Evolutionary conservation across 2,329 filamentous ascomycete species (phyloP).

Genomic region (Lasiodiplodia citricola): DNA sequence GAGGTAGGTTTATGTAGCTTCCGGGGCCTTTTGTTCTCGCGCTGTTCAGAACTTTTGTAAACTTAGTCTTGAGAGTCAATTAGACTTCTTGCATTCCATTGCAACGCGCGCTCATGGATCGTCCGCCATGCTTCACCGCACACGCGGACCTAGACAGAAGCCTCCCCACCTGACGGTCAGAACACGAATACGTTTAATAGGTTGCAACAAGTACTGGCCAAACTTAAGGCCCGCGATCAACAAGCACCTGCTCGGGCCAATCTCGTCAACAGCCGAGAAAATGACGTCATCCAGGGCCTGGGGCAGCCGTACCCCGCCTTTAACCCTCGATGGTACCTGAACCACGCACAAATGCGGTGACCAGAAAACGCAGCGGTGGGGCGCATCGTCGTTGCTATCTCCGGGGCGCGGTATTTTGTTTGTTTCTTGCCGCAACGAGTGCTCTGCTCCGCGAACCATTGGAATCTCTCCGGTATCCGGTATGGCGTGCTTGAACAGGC

Average conservation of each 20-base stretch:
- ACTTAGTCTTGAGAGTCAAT: too few species aligned
- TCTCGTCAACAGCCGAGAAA: constrained; percentile 8
- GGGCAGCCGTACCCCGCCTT: background rate
- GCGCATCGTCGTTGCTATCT: background rate
- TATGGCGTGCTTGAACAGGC: constrained; percentile 18
- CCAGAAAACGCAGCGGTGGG: background rate
- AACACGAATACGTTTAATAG: background rate
- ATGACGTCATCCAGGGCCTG: constrained; percentile 7
- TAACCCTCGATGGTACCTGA: constrained; percentile 9
- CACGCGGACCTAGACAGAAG: background rate
- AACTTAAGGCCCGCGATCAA: background rate
- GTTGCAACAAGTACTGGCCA: background rate
- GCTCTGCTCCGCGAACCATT: background rate
- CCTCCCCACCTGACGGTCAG: background rate
- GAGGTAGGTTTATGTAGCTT: too few species aligned
- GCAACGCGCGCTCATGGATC: background rate
- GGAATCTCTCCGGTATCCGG: background rate
- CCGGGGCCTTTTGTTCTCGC: too few species aligned
- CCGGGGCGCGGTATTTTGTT: background rate
- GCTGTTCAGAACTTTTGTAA: too few species aligned
- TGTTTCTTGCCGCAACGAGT: background rate
- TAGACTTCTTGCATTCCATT: too few species aligned
- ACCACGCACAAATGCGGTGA: background rate
- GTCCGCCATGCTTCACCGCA: background rate
- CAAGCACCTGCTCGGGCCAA: background rate